These are phyloP conservation scores for Hippophae tibetana DNA, from an alignment of 306 rosid genomes.

Conservation along the genomic window DNA sequence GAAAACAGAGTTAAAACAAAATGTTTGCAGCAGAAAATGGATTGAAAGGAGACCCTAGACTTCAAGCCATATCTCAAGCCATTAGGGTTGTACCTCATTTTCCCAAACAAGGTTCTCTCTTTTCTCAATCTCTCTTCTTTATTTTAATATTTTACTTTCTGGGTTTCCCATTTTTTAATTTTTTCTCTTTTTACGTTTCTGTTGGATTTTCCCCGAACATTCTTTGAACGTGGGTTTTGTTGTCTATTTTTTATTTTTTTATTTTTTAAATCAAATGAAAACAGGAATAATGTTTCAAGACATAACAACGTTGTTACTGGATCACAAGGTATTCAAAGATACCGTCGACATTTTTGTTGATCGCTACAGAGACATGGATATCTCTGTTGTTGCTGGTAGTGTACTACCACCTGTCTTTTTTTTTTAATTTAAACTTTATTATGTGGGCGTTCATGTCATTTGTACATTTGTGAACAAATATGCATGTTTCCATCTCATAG, in stretches of 20 bases:
- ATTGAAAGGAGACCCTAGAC: constrained; percentile 89
- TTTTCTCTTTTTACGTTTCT: neutral
- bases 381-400: constrained; percentile 90
- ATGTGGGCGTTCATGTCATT: constrained; percentile 1
- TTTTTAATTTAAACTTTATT: neutral
- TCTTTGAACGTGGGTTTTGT: constrained; percentile 18
- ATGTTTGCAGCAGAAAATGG: constrained; percentile 98
- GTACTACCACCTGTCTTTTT: constrained; percentile 9
- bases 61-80: constrained; percentile 73
- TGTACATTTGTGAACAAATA: no score
- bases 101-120: constrained; percentile 60
- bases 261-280: neutral
- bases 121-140: neutral
- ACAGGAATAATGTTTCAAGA: constrained; percentile 98
- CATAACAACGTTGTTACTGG: constrained; percentile 93
- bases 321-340: constrained; percentile 90
- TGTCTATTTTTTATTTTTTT: neutral
- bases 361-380: constrained; percentile 96
- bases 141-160: neutral
- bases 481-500: no score
- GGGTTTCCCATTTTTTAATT: neutral
- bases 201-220: constrained; percentile 8
- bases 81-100: constrained; percentile 96
- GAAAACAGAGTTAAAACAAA: constrained; percentile 7
- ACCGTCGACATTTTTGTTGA: constrained; percentile 95